Base-by-base conservation (phyloP, 345 rosid species). In the Salix brachista region DNA sequence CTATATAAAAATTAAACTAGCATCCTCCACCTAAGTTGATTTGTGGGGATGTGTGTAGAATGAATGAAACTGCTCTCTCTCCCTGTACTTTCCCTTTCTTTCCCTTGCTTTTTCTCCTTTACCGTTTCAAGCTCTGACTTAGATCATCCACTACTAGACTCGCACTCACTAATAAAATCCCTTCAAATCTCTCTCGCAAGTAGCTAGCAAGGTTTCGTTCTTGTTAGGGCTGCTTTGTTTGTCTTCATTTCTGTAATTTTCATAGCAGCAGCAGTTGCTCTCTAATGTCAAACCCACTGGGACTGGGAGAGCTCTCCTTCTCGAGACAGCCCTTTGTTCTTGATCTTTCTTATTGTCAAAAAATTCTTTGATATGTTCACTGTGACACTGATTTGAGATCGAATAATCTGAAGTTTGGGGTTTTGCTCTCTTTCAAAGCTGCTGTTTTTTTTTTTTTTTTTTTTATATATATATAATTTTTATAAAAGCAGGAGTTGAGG, bases 1-100 rank as follows among this genome's bases (percentile, higher is more conserved):
- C 37, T 36, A 5, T 34, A 34, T 36, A 36, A 36, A 36, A 36
- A 36, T 5, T 36, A 36, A 5, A 36, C 37, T 36, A 36, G 37
- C 25, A 21, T 6, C 60, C 58, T 19, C 60, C 10, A n/a, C 8
- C 60, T 54, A 54, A 58, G 77, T 80, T 80, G 73, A 83, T 81
- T 88, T 90, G 93, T 91, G 94, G 94, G 91, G 72, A 74, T 34
- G 36, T 89, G 93, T 92, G 97, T 93, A 91, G 90, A 85, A n/a
- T n/a, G 84, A 82, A 82, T 71, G 75, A 84, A 87, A 81, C 84
- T 78, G 72, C 61, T 34, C 72, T 19, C 70, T 65, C 69, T 52
- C 79, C 74, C 81, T 72, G 69, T 79, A 73, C 79, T 69, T 52
- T 76, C 76, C 71, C 79, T 83, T 46, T 74, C 76, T 64, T 81